Percentiles rank a stretch among this genome's conserved stretches.
These are phyloP conservation scores for Malassezia arunalokei DNA, from an alignment of 1,284 basidiomycete genomes.

Conservation along the genomic window DNA sequence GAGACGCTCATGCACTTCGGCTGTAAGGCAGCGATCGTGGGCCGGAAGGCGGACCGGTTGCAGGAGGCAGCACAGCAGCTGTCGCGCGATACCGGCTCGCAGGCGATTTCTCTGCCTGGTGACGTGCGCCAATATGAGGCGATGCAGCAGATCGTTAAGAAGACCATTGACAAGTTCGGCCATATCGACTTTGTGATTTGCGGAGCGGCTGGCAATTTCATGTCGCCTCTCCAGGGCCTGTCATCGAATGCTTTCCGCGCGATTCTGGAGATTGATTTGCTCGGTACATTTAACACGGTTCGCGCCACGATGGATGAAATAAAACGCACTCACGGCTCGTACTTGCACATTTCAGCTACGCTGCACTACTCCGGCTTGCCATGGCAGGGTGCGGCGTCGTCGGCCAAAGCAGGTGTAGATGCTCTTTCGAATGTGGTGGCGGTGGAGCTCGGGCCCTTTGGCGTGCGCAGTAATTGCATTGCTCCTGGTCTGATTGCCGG, in stretches of 20 bases:
- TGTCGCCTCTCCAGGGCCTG: constrained; percentile 40
- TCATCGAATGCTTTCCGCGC: constrained; percentile 58
- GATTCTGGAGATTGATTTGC: constrained; percentile 82
- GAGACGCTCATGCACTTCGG: constrained; percentile 63
- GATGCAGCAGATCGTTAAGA: constrained; percentile 61
- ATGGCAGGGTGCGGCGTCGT: constrained; percentile 81
- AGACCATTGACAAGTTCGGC: constrained; percentile 66
- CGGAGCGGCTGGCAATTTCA: constrained; percentile 53
- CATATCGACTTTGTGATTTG: constrained; percentile 89
- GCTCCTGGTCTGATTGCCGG: constrained; percentile 70
- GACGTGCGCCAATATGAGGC: constrained; percentile 71
- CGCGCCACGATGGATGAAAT: constrained; percentile 34
- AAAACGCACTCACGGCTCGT: constrained; percentile 54
- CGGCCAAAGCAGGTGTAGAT: constrained; percentile 88
- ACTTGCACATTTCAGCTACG: constrained; percentile 81
- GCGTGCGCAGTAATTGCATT: constrained; percentile 85
- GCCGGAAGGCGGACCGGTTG: constrained; percentile 72
- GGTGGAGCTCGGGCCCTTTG: constrained; percentile 82
- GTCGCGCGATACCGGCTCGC: constrained; percentile 56
- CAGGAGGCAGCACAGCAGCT: constrained; percentile 61
- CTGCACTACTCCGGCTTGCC: constrained; percentile 79
- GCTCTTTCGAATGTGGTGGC: constrained; percentile 72
- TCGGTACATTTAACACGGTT: constrained; percentile 87
- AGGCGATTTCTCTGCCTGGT: constrained; percentile 62
- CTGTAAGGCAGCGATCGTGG: constrained; percentile 67